Conservation (phyloP, 768 basidiomycete species). For the Pholiota conissans region DNA sequence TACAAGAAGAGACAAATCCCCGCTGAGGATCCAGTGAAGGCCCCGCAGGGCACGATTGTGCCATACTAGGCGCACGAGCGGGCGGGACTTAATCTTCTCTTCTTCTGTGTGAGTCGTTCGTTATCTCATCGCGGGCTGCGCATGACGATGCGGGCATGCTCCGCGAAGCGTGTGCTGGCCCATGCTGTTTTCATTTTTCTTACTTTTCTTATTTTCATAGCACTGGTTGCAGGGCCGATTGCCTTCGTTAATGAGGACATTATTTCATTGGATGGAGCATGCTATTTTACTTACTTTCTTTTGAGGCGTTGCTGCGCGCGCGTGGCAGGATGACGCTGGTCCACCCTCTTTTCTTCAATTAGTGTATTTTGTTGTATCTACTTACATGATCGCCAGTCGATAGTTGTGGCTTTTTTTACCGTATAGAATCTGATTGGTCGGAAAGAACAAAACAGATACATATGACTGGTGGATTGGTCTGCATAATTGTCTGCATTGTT, state of each 20-base stretch:
- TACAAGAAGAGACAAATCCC: slow-evolving; percentile 20
- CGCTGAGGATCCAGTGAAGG: slow-evolving; percentile 26
- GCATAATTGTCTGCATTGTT: too few relatives aligned
- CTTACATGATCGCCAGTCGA: slow-evolving; percentile 6
- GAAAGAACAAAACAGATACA: background rate
- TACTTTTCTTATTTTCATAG: background rate
- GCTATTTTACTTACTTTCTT: background rate
- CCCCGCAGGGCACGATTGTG: slow-evolving; percentile 25
- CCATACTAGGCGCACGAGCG: slow-evolving; percentile 19
- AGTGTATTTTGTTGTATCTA: slow-evolving; percentile 1
- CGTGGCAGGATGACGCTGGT: background rate
- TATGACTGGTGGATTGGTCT: too few relatives aligned
- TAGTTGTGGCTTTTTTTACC: slow-evolving; percentile 19
- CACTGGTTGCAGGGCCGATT: background rate
- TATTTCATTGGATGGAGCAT: background rate
- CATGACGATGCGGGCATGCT: background rate
- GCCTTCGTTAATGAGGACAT: background rate
- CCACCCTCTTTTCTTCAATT: background rate
- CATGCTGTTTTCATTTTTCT: background rate
- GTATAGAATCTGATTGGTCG: slow-evolving; percentile 12
- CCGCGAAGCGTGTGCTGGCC: background rate
- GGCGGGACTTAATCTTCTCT: background rate
- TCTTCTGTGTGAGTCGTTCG: background rate
- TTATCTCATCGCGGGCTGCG: background rate
- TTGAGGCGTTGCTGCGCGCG: background rate